Base-by-base conservation (phyloP, 2,329 filamentous ascomycete genomes). In the Graphilbum fragrans region DNA sequence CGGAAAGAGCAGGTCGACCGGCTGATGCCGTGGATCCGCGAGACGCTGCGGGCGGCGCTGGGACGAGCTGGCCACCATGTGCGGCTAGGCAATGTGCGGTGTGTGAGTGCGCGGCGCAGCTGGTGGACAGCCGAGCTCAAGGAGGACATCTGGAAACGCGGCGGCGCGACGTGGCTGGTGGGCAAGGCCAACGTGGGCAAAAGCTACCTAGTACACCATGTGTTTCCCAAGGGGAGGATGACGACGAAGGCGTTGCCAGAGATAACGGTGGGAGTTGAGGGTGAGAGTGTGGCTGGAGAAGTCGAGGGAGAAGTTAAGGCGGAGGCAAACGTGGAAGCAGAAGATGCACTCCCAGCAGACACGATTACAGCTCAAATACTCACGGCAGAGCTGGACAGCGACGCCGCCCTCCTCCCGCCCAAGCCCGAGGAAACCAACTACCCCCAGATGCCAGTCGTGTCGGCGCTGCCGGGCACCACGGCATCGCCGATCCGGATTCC, bases 101-200 rank as follows among this genome's bases (percentile, higher is more conserved):
- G 86, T 55, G 87, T 98, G 34, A 95, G 88, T 53, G 78, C 90
- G 10, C 83, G 83, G 54, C 71, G 85, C 44, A 74, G 74, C 10
- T 98, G 93, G 92, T 95, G 90, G 86, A 94, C 88, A 0, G 82
- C 74, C 49, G 69, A 82, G 38, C 64, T 98, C 42, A 94, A 86
- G 58, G 80, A 94, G 50, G 81, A 88, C 37, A 87, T 98, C 37
- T 88, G 79, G 72, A 64, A 78, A 35, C 75, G 85, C 38, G 87
- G 86, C 4, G 90, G 90, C 5, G 92, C 80, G 16, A 81, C 84
- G 16, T 98, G 92, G 90, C 80, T 98, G 69, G 83, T 98, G 3
- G 92, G 92, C n/a, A 96, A 94, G 60, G 86, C 87, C 47, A 98
- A 98, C 55, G 93, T 96, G 3, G 93, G 92, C 20, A 98, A 98